Conservation (phyloP, 2,329 filamentous ascomycete genomes). For the Aspergillus chevalieri region DNA sequence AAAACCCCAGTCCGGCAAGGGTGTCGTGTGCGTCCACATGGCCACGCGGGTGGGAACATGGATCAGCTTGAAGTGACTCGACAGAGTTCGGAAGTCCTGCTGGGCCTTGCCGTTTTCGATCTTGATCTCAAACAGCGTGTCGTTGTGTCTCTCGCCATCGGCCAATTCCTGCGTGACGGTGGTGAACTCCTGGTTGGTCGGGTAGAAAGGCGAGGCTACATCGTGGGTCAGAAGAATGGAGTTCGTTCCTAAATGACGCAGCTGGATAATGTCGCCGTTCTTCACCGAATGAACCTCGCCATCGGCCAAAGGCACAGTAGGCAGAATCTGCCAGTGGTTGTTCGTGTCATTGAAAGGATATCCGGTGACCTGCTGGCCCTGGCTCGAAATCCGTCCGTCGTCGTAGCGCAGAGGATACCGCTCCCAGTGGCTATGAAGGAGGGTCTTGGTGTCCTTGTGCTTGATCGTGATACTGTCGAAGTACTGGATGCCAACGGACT, state of each 20-base stretch:
- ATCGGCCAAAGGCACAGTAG: conserved; percentile 50
- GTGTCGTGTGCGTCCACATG: conserved; percentile 96
- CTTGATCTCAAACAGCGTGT: conserved; percentile 87
- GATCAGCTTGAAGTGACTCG: conserved; percentile 91
- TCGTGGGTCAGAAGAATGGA: conserved; percentile 87
- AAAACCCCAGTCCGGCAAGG: conserved; percentile 94
- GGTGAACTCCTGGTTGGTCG: conserved; percentile 98
- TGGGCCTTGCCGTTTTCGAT: conserved; percentile 77
- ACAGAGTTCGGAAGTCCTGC: conserved; percentile 83
- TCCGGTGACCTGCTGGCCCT: conserved; percentile 95
- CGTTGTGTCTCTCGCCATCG: conserved; percentile 67
- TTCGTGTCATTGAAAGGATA: conserved; percentile 99
- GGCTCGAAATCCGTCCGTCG: conserved; percentile 92
- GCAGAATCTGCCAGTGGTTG: conserved; percentile 94
- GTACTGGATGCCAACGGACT: conserved; percentile 81
- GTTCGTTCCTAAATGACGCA: conserved; percentile 81
- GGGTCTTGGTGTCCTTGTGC: conserved; percentile 97
- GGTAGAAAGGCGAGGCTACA: conserved; percentile 90
- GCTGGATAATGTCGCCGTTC: conserved; percentile 78
- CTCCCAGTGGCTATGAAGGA: conserved; percentile 87
- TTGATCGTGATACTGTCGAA: conserved; percentile 80
- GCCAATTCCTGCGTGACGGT: conserved; percentile 69
- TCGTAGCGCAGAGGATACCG: conserved; percentile 91
- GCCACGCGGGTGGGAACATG: conserved; percentile 93
- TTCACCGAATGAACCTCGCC: conserved; percentile 60